Evolutionary conservation across 108 stramenopile species (phyloP), one percentile per base, ranked within the genome.

Genomic region (Heterococcus sp.): DNA sequence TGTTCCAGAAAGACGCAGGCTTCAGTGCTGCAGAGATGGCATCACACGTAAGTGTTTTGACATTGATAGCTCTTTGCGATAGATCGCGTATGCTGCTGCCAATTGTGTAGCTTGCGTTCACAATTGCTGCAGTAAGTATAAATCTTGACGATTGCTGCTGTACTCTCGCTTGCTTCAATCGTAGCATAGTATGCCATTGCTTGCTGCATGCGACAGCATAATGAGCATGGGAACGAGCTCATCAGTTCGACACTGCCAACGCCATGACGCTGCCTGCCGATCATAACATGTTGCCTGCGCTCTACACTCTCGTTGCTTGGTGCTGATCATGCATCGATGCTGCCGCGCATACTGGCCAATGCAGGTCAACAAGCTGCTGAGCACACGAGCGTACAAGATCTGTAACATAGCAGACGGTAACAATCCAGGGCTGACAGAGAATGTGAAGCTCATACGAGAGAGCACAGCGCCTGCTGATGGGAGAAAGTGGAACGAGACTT

Each of bases 381-480:
- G 76, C 37, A 88, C 87, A 2, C 65, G 77, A 1, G 89, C 85
- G 26, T 89, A 72, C 83, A 88, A 87, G 78, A 76, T 89, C 32
- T 35, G 79, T 72, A 38, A 85, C 68, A 70, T 89, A 2, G 87
- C 36, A 2, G 46, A 72, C 37, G 32, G 75, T 31, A 72, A 86
- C 87, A 35, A 85, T 26, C 75, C 84, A 2, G 76, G 71, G 14
- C 68, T 88, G 29, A 85, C 87, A 30, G 65, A 66, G 29, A 88
- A 88, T 65, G 84, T 88, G 21, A 65, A 64, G 35, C 79, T 88
- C 2, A 82, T 88, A 30, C 84, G 86, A 2, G 85, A 87, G 0
- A 79, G 75, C 68, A 66, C 27, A 14, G 58, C 32, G 2, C 65
- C 63, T 11, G 14, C 8, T 14, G 46, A 21, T 8, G 46, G 46